phyloP scores from a whole-genome alignment of 106 monocot species.

The Xerophyta viscosa region DNA sequence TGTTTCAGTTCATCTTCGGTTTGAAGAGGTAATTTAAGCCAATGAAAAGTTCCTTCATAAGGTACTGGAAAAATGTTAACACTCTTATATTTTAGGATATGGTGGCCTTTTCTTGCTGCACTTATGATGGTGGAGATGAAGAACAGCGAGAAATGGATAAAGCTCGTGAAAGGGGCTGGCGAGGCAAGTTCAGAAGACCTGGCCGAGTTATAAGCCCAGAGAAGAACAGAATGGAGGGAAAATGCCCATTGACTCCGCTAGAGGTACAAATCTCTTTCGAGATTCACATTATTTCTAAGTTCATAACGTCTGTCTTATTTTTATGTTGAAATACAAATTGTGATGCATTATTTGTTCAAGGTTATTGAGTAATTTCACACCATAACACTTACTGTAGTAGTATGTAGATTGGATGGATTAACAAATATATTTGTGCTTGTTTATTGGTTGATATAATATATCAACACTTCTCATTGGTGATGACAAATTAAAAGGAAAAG shows the following conservation, averaged over 20 bases:
- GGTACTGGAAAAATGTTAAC: background rate
- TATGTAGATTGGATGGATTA: too few species aligned
- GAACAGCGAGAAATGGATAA: slow-evolving; percentile 89
- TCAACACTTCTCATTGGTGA: too few species aligned
- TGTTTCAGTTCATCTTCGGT: slow-evolving; percentile 90
- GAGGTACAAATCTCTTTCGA: slow-evolving; percentile 69
- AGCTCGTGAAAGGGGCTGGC: slow-evolving; percentile 92
- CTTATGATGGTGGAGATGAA: slow-evolving; percentile 76
- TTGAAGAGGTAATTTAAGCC: slow-evolving; percentile 99
- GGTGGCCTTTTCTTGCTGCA: slow-evolving; percentile 95
- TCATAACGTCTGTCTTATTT: background rate
- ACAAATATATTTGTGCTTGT: too few species aligned
- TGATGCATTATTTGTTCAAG: too few species aligned
- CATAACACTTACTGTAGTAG: too few species aligned
- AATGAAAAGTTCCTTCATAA: background rate
- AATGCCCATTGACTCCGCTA: slow-evolving; percentile 87
- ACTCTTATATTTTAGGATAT: slow-evolving; percentile 58
- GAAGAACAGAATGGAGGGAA: slow-evolving; percentile 64
- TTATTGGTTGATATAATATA: too few species aligned
- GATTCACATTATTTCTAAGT: background rate
- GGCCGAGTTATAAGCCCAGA: slow-evolving; percentile 63
- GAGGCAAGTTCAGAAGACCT: slow-evolving; percentile 79
- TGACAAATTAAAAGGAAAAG: too few species aligned
- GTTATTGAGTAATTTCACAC: too few species aligned
- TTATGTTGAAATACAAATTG: background rate